phyloP scores from a whole-genome alignment of 768 basidiomycete genomes.

The Mycena belliarum region DNA sequence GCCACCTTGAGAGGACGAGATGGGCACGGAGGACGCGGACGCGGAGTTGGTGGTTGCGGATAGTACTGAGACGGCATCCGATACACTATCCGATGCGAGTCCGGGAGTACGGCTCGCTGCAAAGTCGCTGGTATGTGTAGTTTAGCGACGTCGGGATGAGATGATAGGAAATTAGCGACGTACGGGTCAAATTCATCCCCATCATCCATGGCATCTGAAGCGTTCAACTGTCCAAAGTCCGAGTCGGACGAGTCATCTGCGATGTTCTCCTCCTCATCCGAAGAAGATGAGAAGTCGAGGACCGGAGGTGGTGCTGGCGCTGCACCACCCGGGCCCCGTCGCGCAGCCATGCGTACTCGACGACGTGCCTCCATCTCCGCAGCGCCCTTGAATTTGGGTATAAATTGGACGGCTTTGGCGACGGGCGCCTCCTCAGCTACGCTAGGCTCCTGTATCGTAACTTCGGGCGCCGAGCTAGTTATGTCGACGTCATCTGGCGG shows the following conservation, averaged over 20 bases:
- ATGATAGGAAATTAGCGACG: too few relatives aligned
- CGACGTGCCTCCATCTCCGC: constrained; percentile 86
- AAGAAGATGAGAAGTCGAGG: constrained; percentile 57
- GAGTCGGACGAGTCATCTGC: constrained; percentile 53
- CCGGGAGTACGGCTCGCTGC: constrained; percentile 56
- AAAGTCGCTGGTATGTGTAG: constrained; percentile 54
- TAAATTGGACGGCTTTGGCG: constrained; percentile 57
- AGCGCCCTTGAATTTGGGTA: constrained; percentile 79
- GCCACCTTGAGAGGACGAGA: constrained; percentile 47
- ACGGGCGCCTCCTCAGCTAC: constrained; percentile 46
- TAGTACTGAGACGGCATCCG: constrained; percentile 61
- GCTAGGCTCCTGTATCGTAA: constrained; percentile 43
- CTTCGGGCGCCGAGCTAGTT: constrained; percentile 33
- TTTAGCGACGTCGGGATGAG: not conserved
- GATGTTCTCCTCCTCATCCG: constrained; percentile 47
- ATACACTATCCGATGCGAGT: constrained; percentile 59
- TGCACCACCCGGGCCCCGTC: constrained; percentile 44
- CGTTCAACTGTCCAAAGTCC: constrained; percentile 46
- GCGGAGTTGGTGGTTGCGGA: constrained; percentile 52
- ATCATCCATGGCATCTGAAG: constrained; percentile 56
- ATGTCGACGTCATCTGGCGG: constrained; percentile 18
- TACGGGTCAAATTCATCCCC: constrained; percentile 83
- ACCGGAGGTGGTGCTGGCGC: constrained; percentile 37
- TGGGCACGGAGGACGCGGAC: constrained; percentile 47
- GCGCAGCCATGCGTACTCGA: constrained; percentile 63